Evolutionary conservation across 1,284 basidiomycete genomes (phyloP), one percentile per base, ranked within the genome.

Genomic region (Rugiboletus extremiorientalis): DNA sequence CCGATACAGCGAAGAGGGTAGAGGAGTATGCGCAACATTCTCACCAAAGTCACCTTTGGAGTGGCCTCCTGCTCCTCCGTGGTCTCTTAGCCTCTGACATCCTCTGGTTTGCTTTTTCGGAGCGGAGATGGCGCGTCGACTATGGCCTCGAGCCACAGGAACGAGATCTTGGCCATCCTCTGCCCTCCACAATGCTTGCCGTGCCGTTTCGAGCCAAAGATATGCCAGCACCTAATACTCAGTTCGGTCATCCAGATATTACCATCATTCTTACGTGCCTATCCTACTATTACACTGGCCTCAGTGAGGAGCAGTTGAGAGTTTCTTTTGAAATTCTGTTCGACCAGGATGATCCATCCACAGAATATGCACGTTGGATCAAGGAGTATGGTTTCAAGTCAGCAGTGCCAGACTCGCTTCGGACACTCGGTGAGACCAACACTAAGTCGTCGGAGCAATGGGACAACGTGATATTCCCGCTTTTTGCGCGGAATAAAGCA

Each of bases 191-290:
- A 1, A 68, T 74, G 52, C 69, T 83, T 12, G 80, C 82, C 3
- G 31, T 33, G 11, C 31, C 31, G 6, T 33, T 11, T 6, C 10
- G 31, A 33, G 31, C 31, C 10, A 83, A 83, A 65, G 81, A 83
- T 56, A 66, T 76, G 1, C 81, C 82, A 0, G 68, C 77, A n/a
- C 50, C 68, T 14, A 69, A 75, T 46, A 77, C 81, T n/a, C 79
- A 84, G 50, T 83, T 83, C 49, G 80, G 79, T 11, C 82, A 83
- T 63, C 81, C 82, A 4, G 81, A 84, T 33, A 71, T 83, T 23
- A 73, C 74, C 2, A 67, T 83, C 45, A 56, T 71, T 10, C 68
- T 83, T 20, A 83, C 82, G 0, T 82, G 76, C 55, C 67, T 33
- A 33, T 33, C 31, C 6, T 33, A 33, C 15, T 33, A 33, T 15